A percentile compares a stretch with the other conserved stretches of the same genome.
These are phyloP conservation scores for Trypanosoma cruzi DNA, from an alignment of 208 protist genomes.

Conservation along the genomic window DNA sequence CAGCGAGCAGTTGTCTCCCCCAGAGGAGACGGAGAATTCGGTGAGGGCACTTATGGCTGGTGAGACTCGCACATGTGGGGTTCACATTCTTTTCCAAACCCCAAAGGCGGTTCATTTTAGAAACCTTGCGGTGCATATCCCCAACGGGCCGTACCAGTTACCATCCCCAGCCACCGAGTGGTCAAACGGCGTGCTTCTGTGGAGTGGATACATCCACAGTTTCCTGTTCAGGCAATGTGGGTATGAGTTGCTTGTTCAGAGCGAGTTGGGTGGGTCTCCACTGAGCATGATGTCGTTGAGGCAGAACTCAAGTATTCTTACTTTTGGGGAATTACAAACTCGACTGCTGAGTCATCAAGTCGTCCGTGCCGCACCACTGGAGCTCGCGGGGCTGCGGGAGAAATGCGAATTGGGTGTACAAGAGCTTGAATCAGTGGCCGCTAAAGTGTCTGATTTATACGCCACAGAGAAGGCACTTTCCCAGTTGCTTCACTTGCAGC, in stretches of 20 bases:
- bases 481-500: constrained; percentile 44
- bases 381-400: constrained; percentile 47
- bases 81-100: constrained; percentile 30
- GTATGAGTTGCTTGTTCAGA: constrained; percentile 65
- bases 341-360: constrained; percentile 36
- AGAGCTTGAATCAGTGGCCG: constrained; percentile 11
- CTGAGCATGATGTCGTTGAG: constrained; percentile 54
- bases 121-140: neutral
- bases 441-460: constrained; percentile 10
- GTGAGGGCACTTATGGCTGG: constrained; percentile 16
- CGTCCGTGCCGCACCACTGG: constrained; percentile 38
- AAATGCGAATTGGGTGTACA: constrained; percentile 35
- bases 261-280: constrained; percentile 38
- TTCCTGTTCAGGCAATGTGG: constrained; percentile 26
- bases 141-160: neutral
- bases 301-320: constrained; percentile 30
- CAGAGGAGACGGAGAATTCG: neutral
- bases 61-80: constrained; percentile 19
- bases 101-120: constrained; percentile 19
- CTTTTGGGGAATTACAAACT: constrained; percentile 21
- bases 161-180: constrained; percentile 12
- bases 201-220: constrained; percentile 29
- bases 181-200: constrained; percentile 22
- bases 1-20: constrained; percentile 13
- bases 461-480: constrained; percentile 25